Conservation (phyloP, 768 basidiomycete species). For the Podaxis rugospora region DNA sequence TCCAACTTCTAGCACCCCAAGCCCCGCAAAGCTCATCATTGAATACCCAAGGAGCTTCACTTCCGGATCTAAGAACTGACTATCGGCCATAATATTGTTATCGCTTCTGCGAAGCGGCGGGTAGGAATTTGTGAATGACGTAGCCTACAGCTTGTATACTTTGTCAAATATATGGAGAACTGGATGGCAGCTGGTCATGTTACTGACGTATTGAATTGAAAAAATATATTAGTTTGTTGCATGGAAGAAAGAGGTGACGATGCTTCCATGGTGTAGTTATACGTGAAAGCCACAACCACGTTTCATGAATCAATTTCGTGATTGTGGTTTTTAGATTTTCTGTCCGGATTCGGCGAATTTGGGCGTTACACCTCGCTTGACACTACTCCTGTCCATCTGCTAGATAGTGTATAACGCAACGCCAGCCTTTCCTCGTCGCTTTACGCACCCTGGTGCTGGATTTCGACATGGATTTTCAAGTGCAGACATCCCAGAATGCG, state of each 20-base stretch:
- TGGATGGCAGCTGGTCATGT: neutral
- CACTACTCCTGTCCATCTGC: neutral
- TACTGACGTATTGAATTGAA: neutral
- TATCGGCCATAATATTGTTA: neutral
- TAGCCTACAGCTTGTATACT: neutral
- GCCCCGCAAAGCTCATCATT: conserved; percentile 1
- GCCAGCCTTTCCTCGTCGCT: neutral
- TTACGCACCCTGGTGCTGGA: neutral
- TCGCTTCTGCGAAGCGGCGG: neutral
- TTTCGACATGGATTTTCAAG: neutral
- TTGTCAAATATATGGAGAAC: neutral
- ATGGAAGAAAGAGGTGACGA: neutral
- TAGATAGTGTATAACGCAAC: neutral
- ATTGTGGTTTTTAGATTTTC: neutral
- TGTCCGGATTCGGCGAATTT: too few relatives aligned
- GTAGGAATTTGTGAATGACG: neutral
- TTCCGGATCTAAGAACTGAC: neutral
- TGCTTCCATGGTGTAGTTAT: neutral
- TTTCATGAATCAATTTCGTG: neutral
- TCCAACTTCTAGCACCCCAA: neutral
- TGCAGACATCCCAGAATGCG: neutral
- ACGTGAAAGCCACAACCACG: neutral
- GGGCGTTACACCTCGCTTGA: neutral
- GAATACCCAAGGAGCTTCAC: neutral
- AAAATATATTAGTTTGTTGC: neutral